Conservation (phyloP, 148 eudicot species). For the Chenopodium berlandieri region DNA sequence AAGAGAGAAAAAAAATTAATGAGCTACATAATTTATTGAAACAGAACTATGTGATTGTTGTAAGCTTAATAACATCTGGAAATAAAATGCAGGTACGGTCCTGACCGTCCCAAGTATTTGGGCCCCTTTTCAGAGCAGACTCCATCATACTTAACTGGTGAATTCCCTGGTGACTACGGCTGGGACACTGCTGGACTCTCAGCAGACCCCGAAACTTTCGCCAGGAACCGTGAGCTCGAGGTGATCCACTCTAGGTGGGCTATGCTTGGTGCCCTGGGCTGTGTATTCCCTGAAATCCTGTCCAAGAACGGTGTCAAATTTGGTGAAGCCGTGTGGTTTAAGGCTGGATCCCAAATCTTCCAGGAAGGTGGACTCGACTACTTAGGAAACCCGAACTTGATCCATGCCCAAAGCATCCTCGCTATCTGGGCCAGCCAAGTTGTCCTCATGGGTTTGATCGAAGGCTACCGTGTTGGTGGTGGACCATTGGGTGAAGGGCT, state of each 20-base stretch:
- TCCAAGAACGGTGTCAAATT: constrained; percentile 55
- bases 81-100: constrained; percentile 41
- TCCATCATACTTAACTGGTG: constrained; percentile 63
- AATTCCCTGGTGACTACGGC: constrained; percentile 67
- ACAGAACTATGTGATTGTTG: neutral
- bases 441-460: constrained; percentile 57
- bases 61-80: neutral
- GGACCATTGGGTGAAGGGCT: constrained; percentile 69
- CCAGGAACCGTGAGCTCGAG: constrained; percentile 64
- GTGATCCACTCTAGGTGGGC: constrained; percentile 73
- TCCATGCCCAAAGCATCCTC: constrained; percentile 62
- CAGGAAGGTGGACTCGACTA: constrained; percentile 61
- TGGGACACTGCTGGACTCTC: constrained; percentile 71
- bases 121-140: constrained; percentile 72
- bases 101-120: constrained; percentile 60
- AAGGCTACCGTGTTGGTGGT: constrained; percentile 59
- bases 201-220: constrained; percentile 62
- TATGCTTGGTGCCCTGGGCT: constrained; percentile 66
- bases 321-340: constrained; percentile 68
- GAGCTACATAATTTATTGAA: neutral
- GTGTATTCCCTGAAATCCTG: constrained; percentile 59
- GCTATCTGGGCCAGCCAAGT: constrained; percentile 60
- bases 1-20: neutral
- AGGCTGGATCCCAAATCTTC: constrained; percentile 63
- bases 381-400: constrained; percentile 56